phyloP scores from a whole-genome alignment of 2,329 filamentous ascomycete species.

The Fusarium algeriense region DNA sequence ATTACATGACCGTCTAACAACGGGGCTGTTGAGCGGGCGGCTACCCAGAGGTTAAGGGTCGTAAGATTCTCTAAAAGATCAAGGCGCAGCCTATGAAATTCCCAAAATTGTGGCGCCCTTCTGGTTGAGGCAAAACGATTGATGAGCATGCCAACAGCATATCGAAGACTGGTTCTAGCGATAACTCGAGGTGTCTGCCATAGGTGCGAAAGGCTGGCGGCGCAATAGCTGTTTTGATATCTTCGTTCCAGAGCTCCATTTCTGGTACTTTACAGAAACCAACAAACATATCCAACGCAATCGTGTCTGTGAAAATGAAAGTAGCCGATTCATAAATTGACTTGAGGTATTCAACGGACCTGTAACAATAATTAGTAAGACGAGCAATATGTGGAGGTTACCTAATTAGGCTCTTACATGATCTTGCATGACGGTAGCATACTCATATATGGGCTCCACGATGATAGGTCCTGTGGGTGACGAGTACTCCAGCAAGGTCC shows the following conservation, averaged over 20 bases:
- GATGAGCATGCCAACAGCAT: not conserved
- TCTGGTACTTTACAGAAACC: conserved; percentile 2
- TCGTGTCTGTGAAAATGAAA: conserved; percentile 9
- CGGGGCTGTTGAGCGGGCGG: not conserved
- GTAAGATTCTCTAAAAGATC: conserved; percentile 13
- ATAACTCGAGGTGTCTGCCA: conserved; percentile 16
- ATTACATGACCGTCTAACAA: not conserved
- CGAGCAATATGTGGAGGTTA: too few relatives aligned
- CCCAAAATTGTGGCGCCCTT: conserved; percentile 7
- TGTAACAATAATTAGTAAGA: too few relatives aligned
- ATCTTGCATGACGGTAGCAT: conserved; percentile 10
- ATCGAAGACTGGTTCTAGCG: not conserved
- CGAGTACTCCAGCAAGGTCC: not conserved
- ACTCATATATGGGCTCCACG: conserved; percentile 1
- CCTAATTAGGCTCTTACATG: conserved; percentile 3
- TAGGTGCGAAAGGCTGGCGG: conserved; percentile 5
- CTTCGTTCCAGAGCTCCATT: not conserved
- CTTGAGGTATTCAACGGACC: conserved; percentile 10
- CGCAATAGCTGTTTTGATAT: not conserved
- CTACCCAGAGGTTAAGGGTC: conserved; percentile 13
- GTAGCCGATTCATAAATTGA: conserved; percentile 8
- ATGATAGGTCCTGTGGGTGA: too few relatives aligned
- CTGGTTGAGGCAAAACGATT: not conserved
- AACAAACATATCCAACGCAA: conserved; percentile 10
- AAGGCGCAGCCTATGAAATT: conserved; percentile 15